A percentile compares a stretch with the other conserved stretches of the same genome.
These are phyloP conservation scores for Cyclostephanos invisitatus DNA, from an alignment of 108 stramenopile species.

Conservation along the genomic window DNA sequence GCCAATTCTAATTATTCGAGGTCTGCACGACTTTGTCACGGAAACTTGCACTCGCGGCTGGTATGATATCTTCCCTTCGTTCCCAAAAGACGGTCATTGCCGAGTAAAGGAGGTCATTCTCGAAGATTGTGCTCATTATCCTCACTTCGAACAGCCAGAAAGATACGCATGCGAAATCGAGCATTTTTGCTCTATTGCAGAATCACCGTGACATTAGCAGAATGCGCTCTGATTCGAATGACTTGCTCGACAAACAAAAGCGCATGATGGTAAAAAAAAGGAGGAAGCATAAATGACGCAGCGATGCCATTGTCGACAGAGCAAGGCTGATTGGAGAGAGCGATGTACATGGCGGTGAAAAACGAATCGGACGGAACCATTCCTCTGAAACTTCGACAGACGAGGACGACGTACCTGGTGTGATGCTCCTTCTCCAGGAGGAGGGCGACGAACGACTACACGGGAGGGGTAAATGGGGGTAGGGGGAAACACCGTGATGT, in stretches of 20 bases:
- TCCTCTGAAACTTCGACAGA: too few species aligned
- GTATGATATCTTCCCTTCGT: slow-evolving; percentile 22
- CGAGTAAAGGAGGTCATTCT: slow-evolving; percentile 20
- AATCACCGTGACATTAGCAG: not conserved
- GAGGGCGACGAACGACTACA: too few species aligned
- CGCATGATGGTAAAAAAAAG: too few species aligned
- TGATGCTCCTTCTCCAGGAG: too few species aligned
- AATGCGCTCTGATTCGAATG: not conserved
- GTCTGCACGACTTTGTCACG: slow-evolving; percentile 47
- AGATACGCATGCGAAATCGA: slow-evolving; percentile 17
- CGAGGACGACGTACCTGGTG: too few species aligned
- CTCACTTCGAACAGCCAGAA: slow-evolving; percentile 37
- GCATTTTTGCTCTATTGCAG: slow-evolving; percentile 11
- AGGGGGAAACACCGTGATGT: too few species aligned
- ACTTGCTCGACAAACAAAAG: not conserved
- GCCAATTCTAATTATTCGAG: slow-evolving; percentile 38
- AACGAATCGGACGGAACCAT: too few species aligned
- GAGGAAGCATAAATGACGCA: too few species aligned
- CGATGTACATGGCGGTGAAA: too few species aligned
- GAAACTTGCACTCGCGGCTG: slow-evolving; percentile 41
- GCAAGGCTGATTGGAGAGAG: too few species aligned
- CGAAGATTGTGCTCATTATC: slow-evolving; percentile 45
- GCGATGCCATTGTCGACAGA: too few species aligned
- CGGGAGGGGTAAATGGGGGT: too few species aligned
- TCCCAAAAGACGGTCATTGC: not conserved